phyloP scores from a whole-genome alignment of 306 rosid species.

The Argentina anserina region DNA sequence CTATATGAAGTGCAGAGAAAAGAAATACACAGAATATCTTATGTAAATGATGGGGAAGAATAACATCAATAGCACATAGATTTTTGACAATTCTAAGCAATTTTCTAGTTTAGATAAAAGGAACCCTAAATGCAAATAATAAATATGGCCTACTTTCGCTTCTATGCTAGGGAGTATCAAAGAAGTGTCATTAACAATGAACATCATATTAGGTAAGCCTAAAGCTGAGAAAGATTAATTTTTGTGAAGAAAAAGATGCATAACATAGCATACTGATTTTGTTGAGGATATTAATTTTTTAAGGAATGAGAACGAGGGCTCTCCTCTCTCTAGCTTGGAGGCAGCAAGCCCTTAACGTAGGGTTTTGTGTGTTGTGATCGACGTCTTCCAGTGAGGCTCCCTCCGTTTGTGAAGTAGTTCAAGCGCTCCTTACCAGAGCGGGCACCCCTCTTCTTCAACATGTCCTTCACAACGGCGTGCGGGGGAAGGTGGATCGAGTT shows the following conservation, averaged over 20 bases:
- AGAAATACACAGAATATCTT: not conserved
- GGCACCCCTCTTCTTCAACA: no score
- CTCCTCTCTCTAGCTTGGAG: no score
- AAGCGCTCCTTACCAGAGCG: no score
- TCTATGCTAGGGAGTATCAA: not conserved
- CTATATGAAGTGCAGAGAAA: not conserved
- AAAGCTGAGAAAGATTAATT: not conserved
- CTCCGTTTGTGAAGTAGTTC: no score
- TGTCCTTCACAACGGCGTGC: no score
- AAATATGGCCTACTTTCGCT: not conserved
- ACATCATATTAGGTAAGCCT: not conserved
- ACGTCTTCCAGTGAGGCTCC: no score
- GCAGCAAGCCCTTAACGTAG: no score
- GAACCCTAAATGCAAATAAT: not conserved
- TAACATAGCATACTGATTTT: not conserved
- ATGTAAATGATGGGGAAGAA: not conserved
- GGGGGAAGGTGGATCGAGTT: no score
- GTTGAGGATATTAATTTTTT: no score
- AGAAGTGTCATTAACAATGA: not conserved
- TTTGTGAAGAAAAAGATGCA: not conserved
- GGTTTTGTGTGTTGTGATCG: no score
- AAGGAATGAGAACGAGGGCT: no score
- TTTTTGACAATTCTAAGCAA: not conserved
- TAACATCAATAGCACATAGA: not conserved
- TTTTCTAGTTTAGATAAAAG: not conserved